Evolutionary conservation across 345 rosid genomes (phyloP).

Genomic region (Lumnitzera racemosa): DNA sequence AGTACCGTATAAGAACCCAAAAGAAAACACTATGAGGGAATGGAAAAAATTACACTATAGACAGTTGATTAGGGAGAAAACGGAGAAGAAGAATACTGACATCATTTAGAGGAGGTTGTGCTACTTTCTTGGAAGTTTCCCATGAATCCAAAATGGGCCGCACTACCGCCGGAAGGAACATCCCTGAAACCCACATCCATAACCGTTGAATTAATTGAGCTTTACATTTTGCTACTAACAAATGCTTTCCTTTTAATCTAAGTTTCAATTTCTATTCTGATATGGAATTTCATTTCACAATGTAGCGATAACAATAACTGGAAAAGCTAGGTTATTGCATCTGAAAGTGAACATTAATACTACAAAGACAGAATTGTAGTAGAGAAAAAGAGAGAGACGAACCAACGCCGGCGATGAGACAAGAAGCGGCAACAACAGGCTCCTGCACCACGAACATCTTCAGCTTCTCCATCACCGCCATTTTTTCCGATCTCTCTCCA

Average conservation of each 20-base stretch:
- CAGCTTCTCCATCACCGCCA: conserved; percentile 80
- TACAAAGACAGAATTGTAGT: too few relatives aligned
- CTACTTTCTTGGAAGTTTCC: conserved; percentile 76
- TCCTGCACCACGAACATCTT: conserved; percentile 84
- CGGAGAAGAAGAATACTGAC: conserved; percentile 32
- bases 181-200: conserved; percentile 38
- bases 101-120: conserved; percentile 63
- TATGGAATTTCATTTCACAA: too few relatives aligned
- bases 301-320: too few relatives aligned
- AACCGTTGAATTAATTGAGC: not conserved
- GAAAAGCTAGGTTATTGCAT: too few relatives aligned
- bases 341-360: too few relatives aligned
- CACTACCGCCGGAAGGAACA: conserved; percentile 90
- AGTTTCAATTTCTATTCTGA: too few relatives aligned
- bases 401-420: conserved; percentile 86
- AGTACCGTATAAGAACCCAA: not conserved
- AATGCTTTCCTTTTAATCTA: not conserved
- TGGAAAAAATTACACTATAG: not conserved
- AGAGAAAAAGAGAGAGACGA: not conserved
- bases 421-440: conserved; percentile 87
- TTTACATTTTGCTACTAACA: too few relatives aligned
- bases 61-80: not conserved
- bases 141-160: conserved; percentile 91
- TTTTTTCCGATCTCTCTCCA: conserved; percentile 14
- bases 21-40: not conserved